Evolutionary conservation across 345 rosid genomes (phyloP).

Genomic region (Camelina laxa): DNA sequence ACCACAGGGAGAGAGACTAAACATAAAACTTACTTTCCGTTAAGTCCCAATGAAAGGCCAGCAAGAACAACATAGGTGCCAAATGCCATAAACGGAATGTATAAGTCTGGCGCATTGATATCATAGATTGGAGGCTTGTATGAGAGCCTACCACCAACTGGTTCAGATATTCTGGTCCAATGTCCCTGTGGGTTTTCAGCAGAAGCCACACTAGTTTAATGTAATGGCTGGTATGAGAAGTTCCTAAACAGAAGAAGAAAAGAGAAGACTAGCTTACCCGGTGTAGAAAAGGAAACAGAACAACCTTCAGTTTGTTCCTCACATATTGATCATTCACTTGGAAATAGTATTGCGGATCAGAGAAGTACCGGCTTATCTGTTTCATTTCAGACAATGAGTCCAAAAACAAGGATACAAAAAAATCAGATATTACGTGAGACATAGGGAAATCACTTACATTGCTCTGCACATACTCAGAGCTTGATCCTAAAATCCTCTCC

Average conservation of each 20-base stretch:
- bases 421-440: background rate
- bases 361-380: constrained; percentile 63
- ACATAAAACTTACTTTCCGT: constrained; percentile 56
- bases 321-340: constrained; percentile 64
- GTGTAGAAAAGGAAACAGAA: constrained; percentile 60
- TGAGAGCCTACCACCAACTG: constrained; percentile 69
- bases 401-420: background rate
- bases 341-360: constrained; percentile 66
- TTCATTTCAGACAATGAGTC: background rate
- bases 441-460: constrained; percentile 49
- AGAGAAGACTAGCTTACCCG: constrained; percentile 44
- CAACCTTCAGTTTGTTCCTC: constrained; percentile 59
- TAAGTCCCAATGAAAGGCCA: constrained; percentile 63
- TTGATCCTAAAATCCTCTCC: constrained; percentile 56
- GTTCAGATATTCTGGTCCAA: constrained; percentile 75
- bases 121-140: constrained; percentile 74
- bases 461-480: constrained; percentile 67
- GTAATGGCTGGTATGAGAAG: background rate
- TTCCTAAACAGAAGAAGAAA: constrained; percentile 9
- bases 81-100: constrained; percentile 80
- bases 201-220: background rate
- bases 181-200: constrained; percentile 53
- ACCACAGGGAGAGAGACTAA: background rate
- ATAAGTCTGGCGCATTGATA: constrained; percentile 76
- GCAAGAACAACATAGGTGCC: constrained; percentile 72